phyloP scores from a whole-genome alignment of 2,329 filamentous ascomycete genomes.

The Trichoderma atroviride region DNA sequence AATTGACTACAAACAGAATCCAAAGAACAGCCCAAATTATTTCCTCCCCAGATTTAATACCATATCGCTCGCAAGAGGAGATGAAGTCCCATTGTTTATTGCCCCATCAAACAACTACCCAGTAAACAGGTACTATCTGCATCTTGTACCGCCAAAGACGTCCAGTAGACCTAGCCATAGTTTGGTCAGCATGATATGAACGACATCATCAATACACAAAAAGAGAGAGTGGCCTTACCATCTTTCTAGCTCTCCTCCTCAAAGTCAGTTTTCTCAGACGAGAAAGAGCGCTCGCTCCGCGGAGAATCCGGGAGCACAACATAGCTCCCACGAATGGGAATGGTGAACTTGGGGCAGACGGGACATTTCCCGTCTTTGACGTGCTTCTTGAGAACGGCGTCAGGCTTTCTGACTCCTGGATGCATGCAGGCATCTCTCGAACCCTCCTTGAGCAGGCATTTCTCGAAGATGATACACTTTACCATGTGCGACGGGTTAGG shows the following conservation, averaged over 20 bases:
- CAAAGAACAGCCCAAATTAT: background rate
- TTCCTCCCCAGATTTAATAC: background rate
- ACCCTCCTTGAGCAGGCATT: background rate
- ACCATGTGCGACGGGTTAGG: background rate
- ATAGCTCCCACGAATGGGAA: background rate
- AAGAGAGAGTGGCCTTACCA: background rate
- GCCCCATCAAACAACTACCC: background rate
- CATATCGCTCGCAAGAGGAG: background rate
- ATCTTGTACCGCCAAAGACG: background rate
- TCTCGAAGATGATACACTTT: conserved; percentile 6
- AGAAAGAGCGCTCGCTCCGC: background rate
- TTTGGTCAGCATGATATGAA: background rate
- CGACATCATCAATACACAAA: background rate
- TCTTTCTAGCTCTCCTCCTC: background rate
- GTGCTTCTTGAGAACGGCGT: background rate
- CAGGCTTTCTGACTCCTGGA: background rate
- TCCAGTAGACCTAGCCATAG: background rate
- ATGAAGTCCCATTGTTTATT: background rate
- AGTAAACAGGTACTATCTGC: background rate
- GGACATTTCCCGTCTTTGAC: background rate
- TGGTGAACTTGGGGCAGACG: background rate
- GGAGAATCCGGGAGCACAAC: background rate
- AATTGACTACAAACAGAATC: background rate
- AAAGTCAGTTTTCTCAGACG: background rate
- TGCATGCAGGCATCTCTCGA: background rate